Evolutionary conservation across 2,329 filamentous ascomycete species (phyloP).

Genomic region (Fusarium compactum): DNA sequence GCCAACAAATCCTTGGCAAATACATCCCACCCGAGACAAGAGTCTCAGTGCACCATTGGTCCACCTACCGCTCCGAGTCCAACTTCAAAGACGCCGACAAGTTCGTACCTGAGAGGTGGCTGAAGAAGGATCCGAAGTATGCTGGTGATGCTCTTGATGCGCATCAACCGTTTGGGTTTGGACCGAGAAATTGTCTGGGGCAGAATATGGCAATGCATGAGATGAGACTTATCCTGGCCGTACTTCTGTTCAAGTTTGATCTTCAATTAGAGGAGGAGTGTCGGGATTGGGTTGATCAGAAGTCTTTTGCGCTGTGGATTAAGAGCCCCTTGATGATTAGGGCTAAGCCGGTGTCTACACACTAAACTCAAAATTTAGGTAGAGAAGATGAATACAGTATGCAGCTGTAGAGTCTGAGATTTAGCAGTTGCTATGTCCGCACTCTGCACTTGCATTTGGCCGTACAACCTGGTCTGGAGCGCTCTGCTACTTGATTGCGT

Average conservation of each 20-base stretch:
- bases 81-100: slow-evolving; percentile 10
- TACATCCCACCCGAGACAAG: slow-evolving; percentile 7
- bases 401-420: neutral
- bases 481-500: too few relatives aligned
- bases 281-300: slow-evolving; percentile 11
- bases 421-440: rapidly evolving
- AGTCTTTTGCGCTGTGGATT: slow-evolving; percentile 4
- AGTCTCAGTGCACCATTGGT: slow-evolving; percentile 19
- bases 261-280: slow-evolving; percentile 10
- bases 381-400: neutral
- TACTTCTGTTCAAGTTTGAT: slow-evolving; percentile 10
- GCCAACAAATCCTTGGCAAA: slow-evolving; percentile 14
- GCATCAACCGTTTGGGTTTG: slow-evolving; percentile 12
- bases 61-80: slow-evolving; percentile 10
- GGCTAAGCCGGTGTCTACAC: neutral
- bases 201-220: slow-evolving; percentile 30
- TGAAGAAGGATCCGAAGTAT: slow-evolving; percentile 12
- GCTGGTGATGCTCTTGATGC: slow-evolving; percentile 6
- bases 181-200: slow-evolving; percentile 3
- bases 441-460: rapidly evolving
- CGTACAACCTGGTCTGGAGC: neutral
- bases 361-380: neutral
- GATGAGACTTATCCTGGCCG: slow-evolving; percentile 13
- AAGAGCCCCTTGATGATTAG: slow-evolving; percentile 16
- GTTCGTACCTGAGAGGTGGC: slow-evolving; percentile 4